Evolutionary conservation across 108 stramenopile species (phyloP), one percentile per base, ranked within the genome.

Genomic region (Bacterosira constricta): DNA sequence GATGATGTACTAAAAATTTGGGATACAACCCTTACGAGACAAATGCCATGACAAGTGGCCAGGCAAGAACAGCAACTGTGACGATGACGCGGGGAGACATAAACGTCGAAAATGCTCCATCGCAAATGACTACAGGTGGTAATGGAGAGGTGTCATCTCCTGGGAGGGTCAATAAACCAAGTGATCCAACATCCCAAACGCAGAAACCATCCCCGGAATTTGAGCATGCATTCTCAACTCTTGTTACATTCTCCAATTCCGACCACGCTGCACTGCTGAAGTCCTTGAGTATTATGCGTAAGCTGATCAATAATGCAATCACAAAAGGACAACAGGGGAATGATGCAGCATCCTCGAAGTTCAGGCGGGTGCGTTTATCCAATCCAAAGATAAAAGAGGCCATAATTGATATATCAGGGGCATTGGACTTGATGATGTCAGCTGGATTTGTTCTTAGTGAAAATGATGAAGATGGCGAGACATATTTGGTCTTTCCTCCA

Each of bases 11-110:
- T 51, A 34, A 62, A 76, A 32, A n/a, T n/a, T 68, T 94, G 31
- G 93, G 93, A 46, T 94, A 94, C 65, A 94, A 94, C 78, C 93
- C 93, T 0, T 94, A 94, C 55, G 90, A 91, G 73, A 66, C 88
- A 0, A 74, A 75, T 11, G 82, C 77, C 42, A 79, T 84, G 52
- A 91, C 87, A 2, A 85, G 84, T 6, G 90, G 89, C 26, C 93
- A 94, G 65, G 93, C 93, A 17, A 62, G 88, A 51, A 87, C 73
- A 26, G 93, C 90, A 3, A 87, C 84, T 7, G 79, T 82, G 10
- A 74, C 82, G 1, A 58, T 70, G 25, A 73, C 81, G 30, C 79
- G 82, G 67, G 92, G 92, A 3, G 45, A 73, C n/a, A 79, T 93
- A 6, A 29, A 69, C 4, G 79, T 80, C 30, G 61, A 39, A 7